Evolutionary conservation across 2,329 filamentous ascomycete genomes (phyloP).

Genomic region (Saccharata proteae): DNA sequence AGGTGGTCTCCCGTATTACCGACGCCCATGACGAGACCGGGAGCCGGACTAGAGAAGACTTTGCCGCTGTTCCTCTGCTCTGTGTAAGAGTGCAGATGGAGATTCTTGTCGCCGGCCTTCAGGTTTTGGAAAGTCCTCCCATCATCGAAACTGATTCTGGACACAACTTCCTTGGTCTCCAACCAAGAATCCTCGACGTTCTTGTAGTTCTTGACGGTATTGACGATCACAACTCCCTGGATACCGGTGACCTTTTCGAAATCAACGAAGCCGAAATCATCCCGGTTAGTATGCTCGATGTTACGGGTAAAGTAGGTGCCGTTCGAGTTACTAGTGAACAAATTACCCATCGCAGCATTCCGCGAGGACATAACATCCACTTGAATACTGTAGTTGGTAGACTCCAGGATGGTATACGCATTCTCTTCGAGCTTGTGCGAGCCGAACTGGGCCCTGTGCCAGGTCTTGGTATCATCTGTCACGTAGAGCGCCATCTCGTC

Average conservation of each 20-base stretch:
- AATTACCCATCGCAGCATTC: constrained; percentile 63
- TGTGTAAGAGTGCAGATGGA: constrained; percentile 90
- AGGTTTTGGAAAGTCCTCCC: constrained; percentile 72
- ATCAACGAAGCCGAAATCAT: constrained; percentile 64
- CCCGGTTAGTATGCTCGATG: constrained; percentile 83
- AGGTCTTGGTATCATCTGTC: constrained; percentile 67
- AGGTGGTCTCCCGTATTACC: constrained; percentile 77
- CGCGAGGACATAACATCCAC: constrained; percentile 73
- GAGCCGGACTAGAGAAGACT: constrained; percentile 86
- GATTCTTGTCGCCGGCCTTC: constrained; percentile 49
- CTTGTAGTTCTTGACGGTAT: constrained; percentile 76
- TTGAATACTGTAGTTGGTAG: constrained; percentile 95
- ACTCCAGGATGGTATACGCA: constrained; percentile 87
- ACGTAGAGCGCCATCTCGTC: constrained; percentile 89
- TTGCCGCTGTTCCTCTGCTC: constrained; percentile 69
- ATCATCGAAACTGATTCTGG: constrained; percentile 89
- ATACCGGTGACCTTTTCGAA: constrained; percentile 91
- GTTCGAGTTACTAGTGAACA: constrained; percentile 95
- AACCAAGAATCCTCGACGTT: constrained; percentile 48
- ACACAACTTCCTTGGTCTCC: constrained; percentile 56
- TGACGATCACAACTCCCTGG: constrained; percentile 84
- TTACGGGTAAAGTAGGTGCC: constrained; percentile 93
- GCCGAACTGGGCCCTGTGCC: constrained; percentile 86
- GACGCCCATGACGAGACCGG: constrained; percentile 85
- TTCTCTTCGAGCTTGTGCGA: constrained; percentile 74